Conservation (phyloP, 2,329 filamentous ascomycete species). For the Colletotrichum navitas region DNA sequence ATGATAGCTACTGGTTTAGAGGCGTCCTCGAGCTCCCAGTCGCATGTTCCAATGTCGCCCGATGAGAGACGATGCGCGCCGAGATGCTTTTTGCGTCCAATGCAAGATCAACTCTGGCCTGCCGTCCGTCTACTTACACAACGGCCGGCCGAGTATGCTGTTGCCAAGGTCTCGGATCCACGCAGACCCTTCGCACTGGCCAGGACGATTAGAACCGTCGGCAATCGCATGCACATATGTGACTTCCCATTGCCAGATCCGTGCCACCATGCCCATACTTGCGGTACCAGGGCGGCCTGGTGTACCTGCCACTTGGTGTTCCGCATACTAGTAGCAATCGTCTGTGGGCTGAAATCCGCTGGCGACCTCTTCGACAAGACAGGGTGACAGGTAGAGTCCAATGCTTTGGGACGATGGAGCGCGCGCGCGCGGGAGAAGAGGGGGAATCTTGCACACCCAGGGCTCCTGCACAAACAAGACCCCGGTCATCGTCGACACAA, state of each 20-base stretch:
- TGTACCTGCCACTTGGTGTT: neutral
- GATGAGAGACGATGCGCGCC: constrained; percentile 23
- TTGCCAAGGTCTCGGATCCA: constrained; percentile 35
- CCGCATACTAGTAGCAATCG: constrained; percentile 11
- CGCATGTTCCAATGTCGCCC: constrained; percentile 30
- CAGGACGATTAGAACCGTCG: constrained; percentile 42
- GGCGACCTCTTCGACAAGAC: constrained; percentile 7
- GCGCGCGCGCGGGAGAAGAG: neutral
- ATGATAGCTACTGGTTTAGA: neutral
- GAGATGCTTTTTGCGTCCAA: constrained; percentile 22
- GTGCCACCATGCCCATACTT: constrained; percentile 43
- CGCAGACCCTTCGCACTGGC: constrained; percentile 27
- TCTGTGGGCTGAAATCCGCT: constrained; percentile 24
- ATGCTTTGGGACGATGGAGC: constrained; percentile 33
- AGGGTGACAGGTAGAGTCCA: constrained; percentile 15
- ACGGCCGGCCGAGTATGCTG: constrained; percentile 3
- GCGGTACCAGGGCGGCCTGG: neutral
- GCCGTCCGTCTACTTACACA: constrained; percentile 6
- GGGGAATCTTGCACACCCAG: neutral
- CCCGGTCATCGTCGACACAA: constrained; percentile 19
- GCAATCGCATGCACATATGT: constrained; percentile 49
- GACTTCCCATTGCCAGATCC: constrained; percentile 50
- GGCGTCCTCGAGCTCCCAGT: constrained; percentile 16
- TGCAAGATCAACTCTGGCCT: constrained; percentile 10
- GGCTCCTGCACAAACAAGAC: neutral